phyloP scores from a whole-genome alignment of 2,329 filamentous ascomycete species.

The Colletotrichum godetiae region DNA sequence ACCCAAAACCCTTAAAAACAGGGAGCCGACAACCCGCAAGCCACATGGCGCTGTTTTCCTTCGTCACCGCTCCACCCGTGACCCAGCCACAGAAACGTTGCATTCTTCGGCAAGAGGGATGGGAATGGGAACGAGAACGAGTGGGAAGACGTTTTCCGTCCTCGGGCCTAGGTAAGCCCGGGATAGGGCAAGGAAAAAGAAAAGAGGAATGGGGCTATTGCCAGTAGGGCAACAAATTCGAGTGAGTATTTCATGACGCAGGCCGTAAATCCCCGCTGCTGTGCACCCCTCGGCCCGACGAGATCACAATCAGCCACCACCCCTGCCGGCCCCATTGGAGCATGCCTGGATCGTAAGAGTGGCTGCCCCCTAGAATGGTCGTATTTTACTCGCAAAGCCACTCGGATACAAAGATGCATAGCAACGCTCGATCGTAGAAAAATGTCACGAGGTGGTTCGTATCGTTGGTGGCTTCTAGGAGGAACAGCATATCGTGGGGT shows the following conservation, averaged over 20 bases:
- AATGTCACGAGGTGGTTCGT: background rate
- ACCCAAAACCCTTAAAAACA: background rate
- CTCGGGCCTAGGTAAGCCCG: background rate
- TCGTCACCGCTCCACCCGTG: background rate
- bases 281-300: background rate
- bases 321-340: background rate
- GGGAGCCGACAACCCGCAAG: background rate
- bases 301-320: background rate
- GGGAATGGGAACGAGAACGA: background rate
- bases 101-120: background rate
- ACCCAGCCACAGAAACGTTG: background rate
- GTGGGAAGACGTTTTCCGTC: background rate
- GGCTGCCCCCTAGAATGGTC: background rate
- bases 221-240: background rate
- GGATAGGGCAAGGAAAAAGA: background rate
- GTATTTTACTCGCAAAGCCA: background rate
- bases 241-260: background rate
- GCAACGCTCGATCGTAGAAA: background rate
- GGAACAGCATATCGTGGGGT: too few species aligned
- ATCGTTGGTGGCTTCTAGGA: background rate
- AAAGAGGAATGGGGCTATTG: background rate
- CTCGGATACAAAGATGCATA: background rate
- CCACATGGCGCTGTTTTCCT: background rate
- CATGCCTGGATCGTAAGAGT: background rate
- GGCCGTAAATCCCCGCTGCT: constrained; percentile 18